phyloP scores from a whole-genome alignment of 176 grass and related monocot species.

The Triticum monococcum region DNA sequence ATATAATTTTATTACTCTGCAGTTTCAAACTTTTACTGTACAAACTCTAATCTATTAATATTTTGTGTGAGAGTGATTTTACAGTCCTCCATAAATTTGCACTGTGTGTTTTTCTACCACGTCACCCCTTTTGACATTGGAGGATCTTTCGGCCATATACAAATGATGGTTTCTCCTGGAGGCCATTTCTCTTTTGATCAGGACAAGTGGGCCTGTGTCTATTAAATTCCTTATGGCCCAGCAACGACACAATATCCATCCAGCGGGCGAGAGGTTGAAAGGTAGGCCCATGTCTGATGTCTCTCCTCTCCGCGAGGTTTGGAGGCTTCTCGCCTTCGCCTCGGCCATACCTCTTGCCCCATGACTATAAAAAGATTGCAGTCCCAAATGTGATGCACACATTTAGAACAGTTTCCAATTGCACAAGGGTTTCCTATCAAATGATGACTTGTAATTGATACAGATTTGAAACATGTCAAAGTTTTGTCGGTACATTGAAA shows the following conservation, averaged over 20 bases:
- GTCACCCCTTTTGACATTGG: too few species aligned
- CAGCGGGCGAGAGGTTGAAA: neutral
- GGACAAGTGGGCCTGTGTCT: too few species aligned
- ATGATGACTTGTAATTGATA: neutral
- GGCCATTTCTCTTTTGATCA: too few species aligned
- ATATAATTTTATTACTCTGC: too few species aligned
- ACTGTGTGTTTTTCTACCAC: too few species aligned
- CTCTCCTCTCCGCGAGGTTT: neutral
- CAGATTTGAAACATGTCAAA: neutral
- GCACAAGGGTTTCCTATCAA: neutral
- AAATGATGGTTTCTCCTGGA: too few species aligned
- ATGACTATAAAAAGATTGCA: neutral
- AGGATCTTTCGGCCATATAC: too few species aligned
- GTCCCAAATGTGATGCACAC: neutral
- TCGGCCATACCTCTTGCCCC: neutral
- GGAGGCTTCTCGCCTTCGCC: neutral
- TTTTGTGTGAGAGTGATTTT: too few species aligned
- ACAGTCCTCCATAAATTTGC: too few species aligned
- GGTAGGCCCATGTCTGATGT: neutral
- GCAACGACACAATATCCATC: neutral
- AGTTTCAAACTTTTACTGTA: too few species aligned
- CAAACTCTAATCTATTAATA: too few species aligned
- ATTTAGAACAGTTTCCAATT: neutral
- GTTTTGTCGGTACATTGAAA: neutral
- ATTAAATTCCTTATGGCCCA: neutral